Percentiles rank a stretch among this genome's conserved stretches.
Evolutionary conservation across 1,284 basidiomycete genomes (phyloP).

Genomic region (Termitomyces sp.): DNA sequence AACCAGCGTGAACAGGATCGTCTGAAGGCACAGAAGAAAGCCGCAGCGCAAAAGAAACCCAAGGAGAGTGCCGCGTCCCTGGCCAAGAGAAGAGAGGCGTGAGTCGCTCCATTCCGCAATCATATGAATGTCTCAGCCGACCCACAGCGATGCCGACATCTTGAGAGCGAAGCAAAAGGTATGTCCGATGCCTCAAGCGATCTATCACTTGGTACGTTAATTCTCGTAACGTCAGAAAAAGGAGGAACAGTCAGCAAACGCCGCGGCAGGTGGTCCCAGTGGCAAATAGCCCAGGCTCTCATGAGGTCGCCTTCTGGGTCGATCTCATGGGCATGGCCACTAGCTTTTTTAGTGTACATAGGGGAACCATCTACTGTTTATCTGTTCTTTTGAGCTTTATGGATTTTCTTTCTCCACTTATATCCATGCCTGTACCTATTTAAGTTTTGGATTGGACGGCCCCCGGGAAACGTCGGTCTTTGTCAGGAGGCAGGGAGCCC

Average conservation of each 20-base stretch:
- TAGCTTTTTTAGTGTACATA: background rate
- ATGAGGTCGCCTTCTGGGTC: slow-evolving; percentile 5
- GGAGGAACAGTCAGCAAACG: slow-evolving; percentile 41
- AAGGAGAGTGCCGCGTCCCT: slow-evolving; percentile 63
- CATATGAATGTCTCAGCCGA: slow-evolving; percentile 15
- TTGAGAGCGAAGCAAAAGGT: slow-evolving; percentile 76
- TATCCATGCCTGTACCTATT: background rate
- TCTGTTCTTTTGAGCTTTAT: slow-evolving; percentile 1
- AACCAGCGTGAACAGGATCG: slow-evolving; percentile 78
- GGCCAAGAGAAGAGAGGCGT: slow-evolving; percentile 71
- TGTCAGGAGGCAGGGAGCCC: slow-evolving; percentile 5
- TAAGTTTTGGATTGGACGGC: background rate
- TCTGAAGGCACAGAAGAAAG: slow-evolving; percentile 68
- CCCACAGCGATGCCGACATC: slow-evolving; percentile 63
- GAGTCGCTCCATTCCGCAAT: slow-evolving; percentile 29
- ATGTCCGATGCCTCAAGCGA: slow-evolving; percentile 16
- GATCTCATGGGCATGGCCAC: slow-evolving; percentile 2
- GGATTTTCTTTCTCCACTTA: background rate
- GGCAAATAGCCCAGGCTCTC: slow-evolving; percentile 37
- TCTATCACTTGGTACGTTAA: slow-evolving; percentile 16
- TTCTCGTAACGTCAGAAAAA: slow-evolving; percentile 43
- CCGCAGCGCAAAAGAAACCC: slow-evolving; percentile 49
- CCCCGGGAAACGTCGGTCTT: background rate
- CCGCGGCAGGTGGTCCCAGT: slow-evolving; percentile 28
- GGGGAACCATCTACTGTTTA: slow-evolving; percentile 2